Evolutionary conservation across 1,139 yeast species (phyloP), one percentile per base, ranked within the genome.

Genomic region (Candida sp.): DNA sequence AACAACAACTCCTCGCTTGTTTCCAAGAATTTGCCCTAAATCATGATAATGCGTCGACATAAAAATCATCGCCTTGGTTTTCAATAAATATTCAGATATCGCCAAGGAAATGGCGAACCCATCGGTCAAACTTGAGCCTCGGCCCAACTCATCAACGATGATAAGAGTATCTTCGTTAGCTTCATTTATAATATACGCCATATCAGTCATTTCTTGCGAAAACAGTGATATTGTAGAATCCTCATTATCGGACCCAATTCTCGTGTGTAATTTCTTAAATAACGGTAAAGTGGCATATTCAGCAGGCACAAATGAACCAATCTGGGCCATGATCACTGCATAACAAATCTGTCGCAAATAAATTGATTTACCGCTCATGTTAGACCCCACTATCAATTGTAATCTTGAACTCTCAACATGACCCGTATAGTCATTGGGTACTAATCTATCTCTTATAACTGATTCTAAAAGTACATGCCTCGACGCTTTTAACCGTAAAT

Each of bases 301-400:
- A 1, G 81, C 80, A 0, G 82, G 82, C 0, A 78, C 66, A 48
- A 59, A 75, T 27, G 77, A 68, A 1, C 82, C 82, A 38, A 75
- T 66, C 50, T 78, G 82, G 0, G 80, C 75, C 64, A 77, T 60
- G 1, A 77, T 66, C 1, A 68, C 64, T 3, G 73, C 47, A 7
- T 76, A 52, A 0, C 79, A 77, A 6, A 75, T 63, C 45, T 75
- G 79, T 42, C 74, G 68, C 21, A 77, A 67, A 46, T 73, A 73
- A 0, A 77, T 70, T 0, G 80, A 73, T 54, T 78, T 77, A 25
- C 82, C 82, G 37, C 81, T 79, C 80, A 77, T 75, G 39, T 75
- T 75, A 21, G 73, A 68, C 0, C 79, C 79, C 0, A 79, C 73
- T 1, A 75, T 60, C 0, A 75, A 60, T 45, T 73, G 76, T 29